Evolutionary conservation across 1,284 basidiomycete species (phyloP).

Genomic region (Athelia sp.): DNA sequence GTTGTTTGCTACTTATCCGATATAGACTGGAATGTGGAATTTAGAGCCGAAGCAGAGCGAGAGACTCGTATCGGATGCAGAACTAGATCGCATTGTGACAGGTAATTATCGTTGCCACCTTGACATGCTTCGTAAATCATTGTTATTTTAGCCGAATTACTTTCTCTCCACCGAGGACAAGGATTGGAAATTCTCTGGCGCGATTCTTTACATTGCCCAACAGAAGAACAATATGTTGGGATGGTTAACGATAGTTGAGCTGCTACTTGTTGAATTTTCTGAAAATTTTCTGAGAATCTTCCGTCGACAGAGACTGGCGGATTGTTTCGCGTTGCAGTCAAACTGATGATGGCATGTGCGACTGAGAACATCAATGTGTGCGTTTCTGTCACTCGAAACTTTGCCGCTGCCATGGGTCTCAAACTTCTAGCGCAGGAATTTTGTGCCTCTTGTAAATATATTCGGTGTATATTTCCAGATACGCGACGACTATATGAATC

Average conservation of each 20-base stretch:
- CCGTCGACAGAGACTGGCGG: conserved; percentile 83
- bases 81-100: not conserved
- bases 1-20: too few species aligned
- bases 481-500: conserved; percentile 95
- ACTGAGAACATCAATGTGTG: conserved; percentile 61
- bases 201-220: conserved; percentile 74
- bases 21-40: too few species aligned
- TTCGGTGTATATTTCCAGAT: conserved; percentile 97
- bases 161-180: conserved; percentile 78
- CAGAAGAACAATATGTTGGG: conserved; percentile 76
- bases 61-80: not conserved
- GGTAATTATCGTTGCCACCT: not conserved
- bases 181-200: conserved; percentile 80
- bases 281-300: conserved; percentile 1
- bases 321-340: conserved; percentile 87
- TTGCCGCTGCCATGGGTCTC: conserved; percentile 1
- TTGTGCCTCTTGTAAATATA: conserved; percentile 89
- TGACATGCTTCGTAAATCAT: not conserved
- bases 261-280: not conserved
- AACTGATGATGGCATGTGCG: conserved; percentile 92
- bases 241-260: conserved; percentile 82
- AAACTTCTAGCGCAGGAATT: conserved; percentile 54
- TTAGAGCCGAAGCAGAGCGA: not conserved
- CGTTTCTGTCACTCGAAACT: conserved; percentile 2
- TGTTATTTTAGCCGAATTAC: conserved; percentile 53